Evolutionary conservation across 2,329 filamentous ascomycete genomes (phyloP).

Genomic region (Paradendryphiella salina): DNA sequence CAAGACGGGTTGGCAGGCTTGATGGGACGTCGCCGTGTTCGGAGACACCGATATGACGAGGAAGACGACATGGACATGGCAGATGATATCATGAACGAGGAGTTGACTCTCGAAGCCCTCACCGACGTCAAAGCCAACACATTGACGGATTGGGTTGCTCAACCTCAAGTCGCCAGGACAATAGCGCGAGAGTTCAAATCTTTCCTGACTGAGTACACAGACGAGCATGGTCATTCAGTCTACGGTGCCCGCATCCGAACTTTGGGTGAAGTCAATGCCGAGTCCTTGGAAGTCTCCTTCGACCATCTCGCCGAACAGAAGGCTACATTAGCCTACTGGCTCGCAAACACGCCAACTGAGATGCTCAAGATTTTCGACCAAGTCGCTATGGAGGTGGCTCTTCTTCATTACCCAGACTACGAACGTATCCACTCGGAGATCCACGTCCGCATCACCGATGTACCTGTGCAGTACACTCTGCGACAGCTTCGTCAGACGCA

Average conservation of each 20-base stretch:
- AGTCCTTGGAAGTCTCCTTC: conserved; percentile 94
- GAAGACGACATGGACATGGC: conserved; percentile 89
- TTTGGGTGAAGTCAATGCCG: conserved; percentile 95
- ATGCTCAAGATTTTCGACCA: conserved; percentile 95
- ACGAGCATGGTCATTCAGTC: conserved; percentile 84
- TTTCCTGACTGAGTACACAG: conserved; percentile 94
- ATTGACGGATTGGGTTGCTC: conserved; percentile 92
- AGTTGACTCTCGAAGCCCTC: conserved; percentile 87
- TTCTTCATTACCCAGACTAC: conserved; percentile 96
- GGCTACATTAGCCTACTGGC: conserved; percentile 91
- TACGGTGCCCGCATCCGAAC: conserved; percentile 94
- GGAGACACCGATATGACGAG: conserved; percentile 90
- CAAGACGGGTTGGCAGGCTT: conserved; percentile 84
- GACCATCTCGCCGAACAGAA: conserved; percentile 88
- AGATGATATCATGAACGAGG: conserved; percentile 92
- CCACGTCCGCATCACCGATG: conserved; percentile 92
- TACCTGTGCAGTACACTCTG: conserved; percentile 92
- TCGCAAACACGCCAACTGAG: conserved; percentile 93
- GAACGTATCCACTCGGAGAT: conserved; percentile 97
- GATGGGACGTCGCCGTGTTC: conserved; percentile 79
- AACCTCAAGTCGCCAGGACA: conserved; percentile 85
- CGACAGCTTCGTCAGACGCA: conserved; percentile 94
- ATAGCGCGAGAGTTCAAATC: conserved; percentile 97
- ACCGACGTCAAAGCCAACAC: conserved; percentile 92
- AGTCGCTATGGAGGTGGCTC: conserved; percentile 92